Base-by-base conservation (phyloP, 139 green algal genomes). In the Micractinium conductrix region DNA sequence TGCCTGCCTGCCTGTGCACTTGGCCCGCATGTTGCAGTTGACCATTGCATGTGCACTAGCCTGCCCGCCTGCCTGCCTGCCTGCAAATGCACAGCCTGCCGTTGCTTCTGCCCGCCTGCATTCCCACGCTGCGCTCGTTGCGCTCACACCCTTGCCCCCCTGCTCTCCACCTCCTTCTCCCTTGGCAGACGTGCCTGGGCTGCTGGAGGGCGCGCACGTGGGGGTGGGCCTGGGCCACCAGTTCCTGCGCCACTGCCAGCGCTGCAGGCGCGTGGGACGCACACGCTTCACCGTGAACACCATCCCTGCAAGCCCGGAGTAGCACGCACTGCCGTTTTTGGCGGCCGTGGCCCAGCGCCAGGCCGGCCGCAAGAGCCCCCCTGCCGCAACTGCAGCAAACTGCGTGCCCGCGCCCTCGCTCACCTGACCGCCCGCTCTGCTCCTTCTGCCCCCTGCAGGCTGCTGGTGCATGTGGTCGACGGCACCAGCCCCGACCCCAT, bases 401-500 rank as follows among this genome's bases (percentile, higher is more conserved):
- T n/a, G n/a, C n/a, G n/a, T n/a, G n/a, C n/a, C n/a, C n/a, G n/a
- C n/a, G n/a, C n/a, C n/a, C n/a, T n/a, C n/a, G n/a, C n/a, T n/a
- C n/a, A n/a, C n/a, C n/a, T n/a, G n/a, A n/a, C n/a, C n/a, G n/a
- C n/a, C n/a, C n/a, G n/a, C n/a, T n/a, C n/a, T n/a, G n/a, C n/a
- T n/a, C n/a, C n/a, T n/a, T n/a, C n/a, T n/a, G n/a, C n/a, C n/a
- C n/a, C n/a, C n/a, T n/a, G n/a, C n/a, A 63, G 88, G 7, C 90
- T 93, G 50, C 93, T 99, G 58, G 93, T 99, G 79, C 97, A 99
- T 74, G 89, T 99, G 28, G 84, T 99, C 6, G 97, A 99, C 80
- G 97, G 97, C 85, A 97, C 92, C 65, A 93, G 82, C 45, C 92
- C 91, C 1, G 96, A 99, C 88, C 96, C 96, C 28, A 83, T 98